Evolutionary conservation across 2,329 filamentous ascomycete species (phyloP).

Genomic region (Colletotrichum limetticola): DNA sequence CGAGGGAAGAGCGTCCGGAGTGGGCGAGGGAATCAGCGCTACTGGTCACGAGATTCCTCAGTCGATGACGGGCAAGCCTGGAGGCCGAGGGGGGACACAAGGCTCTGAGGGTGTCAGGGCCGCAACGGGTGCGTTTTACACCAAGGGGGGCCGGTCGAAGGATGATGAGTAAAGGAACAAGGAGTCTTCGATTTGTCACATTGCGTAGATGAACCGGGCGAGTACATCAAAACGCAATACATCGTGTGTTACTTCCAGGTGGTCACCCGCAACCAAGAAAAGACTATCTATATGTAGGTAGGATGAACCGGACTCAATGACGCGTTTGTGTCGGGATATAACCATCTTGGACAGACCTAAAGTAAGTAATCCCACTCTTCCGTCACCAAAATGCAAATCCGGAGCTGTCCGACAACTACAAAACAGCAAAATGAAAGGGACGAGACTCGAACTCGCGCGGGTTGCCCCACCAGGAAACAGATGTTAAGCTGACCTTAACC

Average conservation of each 20-base stretch:
- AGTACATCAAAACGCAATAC: no score
- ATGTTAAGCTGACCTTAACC: slow-evolving; percentile 21
- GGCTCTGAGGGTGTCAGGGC: slow-evolving; percentile 7
- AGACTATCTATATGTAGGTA: no score
- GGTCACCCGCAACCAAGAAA: no score
- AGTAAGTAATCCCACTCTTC: fast-evolving
- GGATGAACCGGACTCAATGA: no score
- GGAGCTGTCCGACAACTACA: fast-evolving
- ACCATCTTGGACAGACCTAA: background rate
- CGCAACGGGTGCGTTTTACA: background rate
- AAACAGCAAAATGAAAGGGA: background rate
- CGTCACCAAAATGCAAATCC: background rate
- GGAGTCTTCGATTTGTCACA: no score
- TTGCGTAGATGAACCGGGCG: no score
- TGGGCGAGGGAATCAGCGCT: slow-evolving; percentile 10
- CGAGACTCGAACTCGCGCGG: slow-evolving; percentile 20
- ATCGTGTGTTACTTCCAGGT: no score
- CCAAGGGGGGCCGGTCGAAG: background rate
- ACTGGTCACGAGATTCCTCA: slow-evolving; percentile 12
- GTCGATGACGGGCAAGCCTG: slow-evolving; percentile 14
- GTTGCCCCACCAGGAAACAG: slow-evolving; percentile 22
- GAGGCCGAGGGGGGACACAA: slow-evolving; percentile 16
- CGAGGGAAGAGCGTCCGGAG: slow-evolving; percentile 1
- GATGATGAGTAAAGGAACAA: background rate
- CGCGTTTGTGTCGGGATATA: no score